A percentile compares a stretch with the other conserved stretches of the same genome.
phyloP scores from a whole-genome alignment of 331 rosid species.

The Quercus lobata region DNA sequence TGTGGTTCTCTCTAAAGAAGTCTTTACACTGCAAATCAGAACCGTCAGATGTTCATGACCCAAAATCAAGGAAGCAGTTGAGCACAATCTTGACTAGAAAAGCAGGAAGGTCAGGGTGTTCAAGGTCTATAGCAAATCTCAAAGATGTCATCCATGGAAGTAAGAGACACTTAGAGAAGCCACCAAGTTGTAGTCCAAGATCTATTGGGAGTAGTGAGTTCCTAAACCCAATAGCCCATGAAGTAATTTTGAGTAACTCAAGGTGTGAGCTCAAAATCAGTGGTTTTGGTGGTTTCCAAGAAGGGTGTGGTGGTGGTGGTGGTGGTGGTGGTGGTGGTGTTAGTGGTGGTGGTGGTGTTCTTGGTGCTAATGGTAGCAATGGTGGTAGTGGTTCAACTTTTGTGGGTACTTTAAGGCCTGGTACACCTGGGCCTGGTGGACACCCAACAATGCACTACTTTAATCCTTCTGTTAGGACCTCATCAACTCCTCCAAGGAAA shows the following conservation, averaged over 20 bases:
- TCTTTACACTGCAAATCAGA: slow-evolving; percentile 96
- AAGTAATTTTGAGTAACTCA: slow-evolving; percentile 90
- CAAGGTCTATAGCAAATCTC: slow-evolving; percentile 97
- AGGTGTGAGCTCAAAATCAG: slow-evolving; percentile 95
- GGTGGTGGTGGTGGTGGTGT: not conserved
- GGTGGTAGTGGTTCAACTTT: slow-evolving; percentile 57
- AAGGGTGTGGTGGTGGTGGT: slow-evolving; percentile 38
- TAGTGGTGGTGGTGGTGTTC: not conserved
- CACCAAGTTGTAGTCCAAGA: slow-evolving; percentile 97
- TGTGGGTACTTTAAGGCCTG: slow-evolving; percentile 85
- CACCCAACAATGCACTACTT: slow-evolving; percentile 81
- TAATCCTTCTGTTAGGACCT: slow-evolving; percentile 66
- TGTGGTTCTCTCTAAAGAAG: slow-evolving; percentile 87
- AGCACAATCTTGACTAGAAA: slow-evolving; percentile 82
- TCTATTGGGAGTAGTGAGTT: slow-evolving; percentile 98
- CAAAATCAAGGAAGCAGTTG: slow-evolving; percentile 69
- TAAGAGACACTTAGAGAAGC: slow-evolving; percentile 85
- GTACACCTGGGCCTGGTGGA: slow-evolving; percentile 97
- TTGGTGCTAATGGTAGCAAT: not conserved
- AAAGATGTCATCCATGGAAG: slow-evolving; percentile 99
- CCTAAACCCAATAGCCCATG: slow-evolving; percentile 94
- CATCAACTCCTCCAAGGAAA: slow-evolving; percentile 81
- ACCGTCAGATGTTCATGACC: slow-evolving; percentile 93
- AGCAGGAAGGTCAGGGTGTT: slow-evolving; percentile 87
- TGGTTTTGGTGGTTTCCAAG: slow-evolving; percentile 70